Base-by-base conservation (phyloP, 495 filamentous ascomycete genomes). In the Penicillium macrosclerotiorum region DNA sequence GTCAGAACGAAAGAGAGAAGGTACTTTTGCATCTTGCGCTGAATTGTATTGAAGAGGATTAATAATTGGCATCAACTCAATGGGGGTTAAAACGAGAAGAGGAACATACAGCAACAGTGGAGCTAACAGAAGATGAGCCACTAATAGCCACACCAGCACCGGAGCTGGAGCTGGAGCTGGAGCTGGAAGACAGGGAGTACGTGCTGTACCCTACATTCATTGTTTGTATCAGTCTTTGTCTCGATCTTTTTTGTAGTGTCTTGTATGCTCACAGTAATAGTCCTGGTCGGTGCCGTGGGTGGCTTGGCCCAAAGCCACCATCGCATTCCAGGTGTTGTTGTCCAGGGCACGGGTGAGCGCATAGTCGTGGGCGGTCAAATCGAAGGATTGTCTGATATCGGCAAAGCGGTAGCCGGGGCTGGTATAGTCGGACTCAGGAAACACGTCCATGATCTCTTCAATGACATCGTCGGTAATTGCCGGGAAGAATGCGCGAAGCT, bases 311-410 rank as follows among this genome's bases (percentile, higher is more conserved):
- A 67, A 45, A 17, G 47, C 52, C 26, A 64, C 61, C 47, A 50
- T 39, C 0, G 59, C 61, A 35, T 64, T 67, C 64, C 62, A 67
- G 7, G 64, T 67, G 16, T 66, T 42, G 35, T 67, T 63, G 32
- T 58, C 45, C 13, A 65, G 32, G 8, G 61, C 62, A 8, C 58
- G 55, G 9, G 64, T 67, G 5, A 62, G 42, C 3, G 64, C 64
- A 8, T 61, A 45, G 33, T 63, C 52, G 23, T 67, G 56, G 5
- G 62, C 59, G 18, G 61, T 64, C 25, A 67, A 35, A 40, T 67
- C 59, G 42, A 67, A 61, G 1, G 59, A 63, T 37, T 67, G 61
- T 42, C 60, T 57, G 51, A 67, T 67, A 38, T 67, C 64, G 2
- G 59, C 39, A 19, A 67, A 63, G 18, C 59, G 48, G 8, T 63